Evolutionary conservation across 2,329 filamentous ascomycete species (phyloP).

Genomic region (Nothomitra cinnamomea): DNA sequence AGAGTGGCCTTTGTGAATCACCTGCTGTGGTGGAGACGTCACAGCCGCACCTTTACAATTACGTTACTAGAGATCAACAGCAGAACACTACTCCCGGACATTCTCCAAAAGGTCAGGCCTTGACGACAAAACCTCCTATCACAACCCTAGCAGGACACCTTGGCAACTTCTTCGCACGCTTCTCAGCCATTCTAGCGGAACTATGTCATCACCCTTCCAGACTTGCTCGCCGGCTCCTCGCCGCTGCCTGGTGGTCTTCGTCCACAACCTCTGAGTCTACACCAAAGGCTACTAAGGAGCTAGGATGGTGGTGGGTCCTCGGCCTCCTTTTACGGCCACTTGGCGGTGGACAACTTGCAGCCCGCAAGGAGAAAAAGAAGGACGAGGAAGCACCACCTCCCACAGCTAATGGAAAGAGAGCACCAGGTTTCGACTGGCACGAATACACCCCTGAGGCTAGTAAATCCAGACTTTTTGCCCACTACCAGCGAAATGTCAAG

Average conservation of each 20-base stretch:
- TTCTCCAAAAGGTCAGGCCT: too few species aligned
- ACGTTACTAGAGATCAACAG: too few species aligned
- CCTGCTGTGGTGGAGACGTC: background rate
- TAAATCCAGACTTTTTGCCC: background rate
- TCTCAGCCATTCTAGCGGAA: background rate
- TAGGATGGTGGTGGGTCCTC: slow-evolving; percentile 1
- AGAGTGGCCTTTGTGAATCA: background rate
- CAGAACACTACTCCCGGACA: too few species aligned
- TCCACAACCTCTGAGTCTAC: background rate
- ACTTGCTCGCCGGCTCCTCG: background rate
- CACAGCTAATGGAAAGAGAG: background rate
- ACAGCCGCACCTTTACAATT: background rate
- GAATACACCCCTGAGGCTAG: background rate
- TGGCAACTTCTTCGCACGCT: background rate
- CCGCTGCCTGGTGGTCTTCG: background rate
- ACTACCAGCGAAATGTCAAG: background rate
- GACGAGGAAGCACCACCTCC: background rate
- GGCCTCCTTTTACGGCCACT: background rate
- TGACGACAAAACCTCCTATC: too few species aligned
- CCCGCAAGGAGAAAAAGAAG: background rate
- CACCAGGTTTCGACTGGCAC: background rate
- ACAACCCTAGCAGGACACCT: too few species aligned
- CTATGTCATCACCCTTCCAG: background rate
- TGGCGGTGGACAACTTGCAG: background rate
- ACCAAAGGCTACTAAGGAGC: background rate